Percentiles rank a stretch among this genome's conserved stretches.
Evolutionary conservation across 192 early-diverging fungal genomes (phyloP).

Genomic region (Backusella liffmaniae): DNA sequence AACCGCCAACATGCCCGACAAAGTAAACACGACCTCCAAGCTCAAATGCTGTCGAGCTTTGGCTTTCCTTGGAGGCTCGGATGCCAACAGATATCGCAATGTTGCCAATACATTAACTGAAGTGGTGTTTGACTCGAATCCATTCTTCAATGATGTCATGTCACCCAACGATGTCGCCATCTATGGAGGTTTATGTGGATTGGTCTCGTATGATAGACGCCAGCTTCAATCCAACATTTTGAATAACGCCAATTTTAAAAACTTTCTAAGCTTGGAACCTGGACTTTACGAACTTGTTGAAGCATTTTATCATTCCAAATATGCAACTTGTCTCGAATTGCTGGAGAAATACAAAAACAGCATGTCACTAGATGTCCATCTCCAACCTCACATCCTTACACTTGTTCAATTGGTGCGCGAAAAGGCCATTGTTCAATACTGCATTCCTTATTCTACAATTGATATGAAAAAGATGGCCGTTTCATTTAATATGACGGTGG

Average conservation of each 20-base stretch:
- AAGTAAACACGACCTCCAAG: slow-evolving; percentile 54
- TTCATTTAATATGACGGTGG: slow-evolving; percentile 62
- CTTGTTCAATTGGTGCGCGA: slow-evolving; percentile 72
- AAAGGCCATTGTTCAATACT: slow-evolving; percentile 80
- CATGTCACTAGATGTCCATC: slow-evolving; percentile 62
- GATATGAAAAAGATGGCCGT: slow-evolving; percentile 77
- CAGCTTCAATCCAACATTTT: slow-evolving; percentile 71
- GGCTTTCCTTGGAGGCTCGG: slow-evolving; percentile 51
- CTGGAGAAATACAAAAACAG: slow-evolving; percentile 53
- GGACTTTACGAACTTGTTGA: slow-evolving; percentile 69
- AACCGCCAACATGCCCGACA: slow-evolving; percentile 61
- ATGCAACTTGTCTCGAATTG: slow-evolving; percentile 61
- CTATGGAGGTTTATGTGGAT: slow-evolving; percentile 74
- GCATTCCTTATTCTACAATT: slow-evolving; percentile 74
- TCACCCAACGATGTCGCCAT: slow-evolving; percentile 81
- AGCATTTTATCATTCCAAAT: slow-evolving; percentile 77
- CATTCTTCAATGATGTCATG: slow-evolving; percentile 46
- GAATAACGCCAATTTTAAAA: slow-evolving; percentile 71
- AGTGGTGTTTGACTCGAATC: slow-evolving; percentile 50
- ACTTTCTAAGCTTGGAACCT: slow-evolving; percentile 83
- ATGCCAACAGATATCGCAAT: slow-evolving; percentile 55
- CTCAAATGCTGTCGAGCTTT: slow-evolving; percentile 66
- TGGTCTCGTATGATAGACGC: slow-evolving; percentile 72
- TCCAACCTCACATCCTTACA: slow-evolving; percentile 66
- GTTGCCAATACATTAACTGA: slow-evolving; percentile 66